Evolutionary conservation across 768 basidiomycete species (phyloP), one percentile per base, ranked within the genome.

Genomic region (Kwoniella sp.): DNA sequence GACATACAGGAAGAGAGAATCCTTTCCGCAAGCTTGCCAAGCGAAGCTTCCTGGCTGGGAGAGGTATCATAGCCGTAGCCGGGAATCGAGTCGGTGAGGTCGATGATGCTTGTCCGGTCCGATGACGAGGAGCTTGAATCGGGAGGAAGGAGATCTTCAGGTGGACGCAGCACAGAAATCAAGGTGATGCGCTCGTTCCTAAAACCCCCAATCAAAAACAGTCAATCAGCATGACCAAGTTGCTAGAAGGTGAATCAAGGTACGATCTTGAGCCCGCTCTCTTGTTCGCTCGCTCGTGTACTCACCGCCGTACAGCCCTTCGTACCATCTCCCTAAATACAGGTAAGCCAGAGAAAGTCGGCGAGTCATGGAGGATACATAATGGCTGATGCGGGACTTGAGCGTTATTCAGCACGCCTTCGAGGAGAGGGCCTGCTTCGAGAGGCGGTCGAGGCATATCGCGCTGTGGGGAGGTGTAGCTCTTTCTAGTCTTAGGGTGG

Each of bases 361-460:
- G 45, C 9, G 65, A 50, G 31, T 80, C 76, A 38, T 59, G 63
- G 23, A 80, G 62, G 48, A 80, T 34, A n/a, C 77, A 59, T 30
- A 73, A 70, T 17, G 75, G 72, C 56, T 80, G 79, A 65, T 80
- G 77, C 7, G 79, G 79, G 9, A 75, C 56, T 34, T 75, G 71
- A 8, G 70, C 63, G 45, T 72, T 73, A 13, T 63, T 64, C 5
- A 80, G 60, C 4, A 74, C 64, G 2, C 68, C 71, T 12, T 65
- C 45, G 17, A 77, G 71, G 22, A 74, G 53, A 8, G 56, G 15
- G 29, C 62, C 62, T 2, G 50, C 23, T 51, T 51, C 50, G 41
- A 45, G 41, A 7, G 41, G 8, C 20, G 8, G 41, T 45, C 41
- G 41, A 17, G 41, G 41, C 41, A 45, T 45, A 45, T 45, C 41